Conservation (phyloP, 192 early-diverging fungal genomes). For the Coemansia sp. region DNA sequence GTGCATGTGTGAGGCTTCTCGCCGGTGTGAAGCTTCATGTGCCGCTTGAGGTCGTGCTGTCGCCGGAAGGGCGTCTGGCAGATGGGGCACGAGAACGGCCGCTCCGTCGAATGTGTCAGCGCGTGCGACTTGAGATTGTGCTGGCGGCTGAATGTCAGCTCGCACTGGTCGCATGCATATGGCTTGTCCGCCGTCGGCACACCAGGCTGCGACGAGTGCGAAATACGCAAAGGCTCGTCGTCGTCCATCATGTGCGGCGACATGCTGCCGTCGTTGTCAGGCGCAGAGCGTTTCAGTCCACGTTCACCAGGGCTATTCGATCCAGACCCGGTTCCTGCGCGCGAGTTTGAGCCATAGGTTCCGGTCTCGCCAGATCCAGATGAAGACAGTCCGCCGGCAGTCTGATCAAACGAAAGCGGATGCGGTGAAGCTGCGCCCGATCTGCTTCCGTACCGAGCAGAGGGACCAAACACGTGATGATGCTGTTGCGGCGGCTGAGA, state of each 20-base stretch:
- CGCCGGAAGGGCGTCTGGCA: conserved; percentile 83
- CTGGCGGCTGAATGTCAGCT: conserved; percentile 69
- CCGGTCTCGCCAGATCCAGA: conserved; percentile 10
- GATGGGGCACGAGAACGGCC: conserved; percentile 65
- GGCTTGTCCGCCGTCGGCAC: conserved; percentile 52
- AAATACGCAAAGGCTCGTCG: conserved; percentile 5
- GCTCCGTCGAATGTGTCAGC: conserved; percentile 72
- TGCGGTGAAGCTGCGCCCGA: conserved; percentile 32
- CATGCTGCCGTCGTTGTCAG: conserved; percentile 6
- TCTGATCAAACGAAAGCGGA: conserved; percentile 31
- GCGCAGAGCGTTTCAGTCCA: conserved; percentile 24
- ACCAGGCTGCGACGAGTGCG: conserved; percentile 13
- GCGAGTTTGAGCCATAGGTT: background rate
- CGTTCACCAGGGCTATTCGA: conserved; percentile 12
- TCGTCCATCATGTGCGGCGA: conserved; percentile 12
- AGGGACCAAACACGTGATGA: conserved; percentile 9
- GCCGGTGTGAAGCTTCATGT: conserved; percentile 77
- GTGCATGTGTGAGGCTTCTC: conserved; percentile 73
- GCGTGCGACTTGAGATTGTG: conserved; percentile 79
- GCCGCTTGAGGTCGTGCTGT: conserved; percentile 89
- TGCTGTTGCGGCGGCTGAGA: conserved; percentile 13
- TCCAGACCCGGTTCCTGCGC: background rate
- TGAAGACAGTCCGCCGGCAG: conserved; percentile 26
- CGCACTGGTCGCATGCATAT: conserved; percentile 61
- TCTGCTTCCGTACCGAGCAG: conserved; percentile 13